Percentiles rank a stretch among this genome's conserved stretches.
Conservation (phyloP, 2,329 filamentous ascomycete genomes). For the Lasiodiplodia theobromae region DNA sequence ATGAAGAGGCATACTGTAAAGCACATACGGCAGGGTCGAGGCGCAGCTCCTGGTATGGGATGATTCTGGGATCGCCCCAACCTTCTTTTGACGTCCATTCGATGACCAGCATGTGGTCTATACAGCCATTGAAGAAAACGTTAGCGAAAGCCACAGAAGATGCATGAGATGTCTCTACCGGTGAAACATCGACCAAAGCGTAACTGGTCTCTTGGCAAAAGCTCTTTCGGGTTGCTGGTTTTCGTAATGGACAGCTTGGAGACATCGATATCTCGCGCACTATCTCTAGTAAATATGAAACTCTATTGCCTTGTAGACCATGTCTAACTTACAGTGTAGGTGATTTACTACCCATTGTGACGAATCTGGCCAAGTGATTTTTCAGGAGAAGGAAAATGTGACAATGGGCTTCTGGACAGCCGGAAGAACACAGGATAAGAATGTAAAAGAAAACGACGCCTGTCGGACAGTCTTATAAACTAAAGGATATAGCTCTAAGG, state of each 20-base stretch:
- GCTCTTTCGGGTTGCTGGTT: conserved; percentile 76
- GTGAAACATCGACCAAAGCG: conserved; percentile 93
- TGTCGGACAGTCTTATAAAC: no score
- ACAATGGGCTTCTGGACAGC: no score
- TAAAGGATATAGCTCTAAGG: no score
- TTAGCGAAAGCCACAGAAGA: neutral
- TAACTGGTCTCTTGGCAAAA: conserved; percentile 78
- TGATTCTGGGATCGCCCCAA: conserved; percentile 84
- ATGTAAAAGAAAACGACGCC: no score
- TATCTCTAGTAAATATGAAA: no score
- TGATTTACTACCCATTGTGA: no score
- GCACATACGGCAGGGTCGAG: conserved; percentile 96
- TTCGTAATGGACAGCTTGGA: conserved; percentile 76
- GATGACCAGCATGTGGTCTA: conserved; percentile 95
- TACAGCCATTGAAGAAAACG: conserved; percentile 3
- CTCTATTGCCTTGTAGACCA: no score
- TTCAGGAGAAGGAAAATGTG: no score
- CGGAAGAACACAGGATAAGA: no score
- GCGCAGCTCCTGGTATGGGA: conserved; percentile 94
- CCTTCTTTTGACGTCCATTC: conserved; percentile 89
- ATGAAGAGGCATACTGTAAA: conserved; percentile 98
- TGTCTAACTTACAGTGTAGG: no score
- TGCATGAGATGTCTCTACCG: conserved; percentile 58
- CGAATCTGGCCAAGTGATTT: no score
- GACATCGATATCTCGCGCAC: conserved; percentile 64